These are phyloP conservation scores for Fomitiporia mediterranea DNA, from an alignment of 1,284 basidiomycete species.

Conservation along the genomic window DNA sequence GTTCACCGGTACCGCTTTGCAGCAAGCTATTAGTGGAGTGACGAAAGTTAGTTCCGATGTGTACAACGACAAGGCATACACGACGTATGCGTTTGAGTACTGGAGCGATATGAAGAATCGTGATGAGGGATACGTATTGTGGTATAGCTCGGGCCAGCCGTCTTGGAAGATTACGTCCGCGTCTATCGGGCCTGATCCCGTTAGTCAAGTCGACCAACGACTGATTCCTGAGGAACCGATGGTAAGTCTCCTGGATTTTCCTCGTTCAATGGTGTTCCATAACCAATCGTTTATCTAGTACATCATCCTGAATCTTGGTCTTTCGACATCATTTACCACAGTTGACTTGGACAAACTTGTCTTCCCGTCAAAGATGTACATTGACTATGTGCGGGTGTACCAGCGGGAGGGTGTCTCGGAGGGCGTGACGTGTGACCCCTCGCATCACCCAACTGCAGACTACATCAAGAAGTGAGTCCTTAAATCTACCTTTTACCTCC, in stretches of 20 bases:
- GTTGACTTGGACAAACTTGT: conserved; percentile 60
- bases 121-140: conserved; percentile 65
- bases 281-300: conserved; percentile 46
- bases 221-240: conserved; percentile 78
- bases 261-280: background rate
- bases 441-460: conserved; percentile 49
- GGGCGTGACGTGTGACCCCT: conserved; percentile 60
- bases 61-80: conserved; percentile 51
- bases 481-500: background rate
- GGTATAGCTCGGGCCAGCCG: conserved; percentile 56
- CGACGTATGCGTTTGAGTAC: conserved; percentile 69
- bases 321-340: conserved; percentile 64
- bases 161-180: conserved; percentile 65
- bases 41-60: conserved; percentile 48
- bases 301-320: conserved; percentile 69
- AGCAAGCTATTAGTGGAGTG: conserved; percentile 74
- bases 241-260: conserved; percentile 36
- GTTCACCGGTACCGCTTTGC: conserved; percentile 74
- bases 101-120: conserved; percentile 62
- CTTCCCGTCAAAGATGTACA: conserved; percentile 67
- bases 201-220: conserved; percentile 50
- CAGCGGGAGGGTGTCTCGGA: conserved; percentile 57
- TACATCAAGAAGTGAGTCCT: conserved; percentile 38
- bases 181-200: conserved; percentile 55
- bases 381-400: conserved; percentile 78